These are phyloP conservation scores for Lojkania enalia DNA, from an alignment of 2,329 filamentous ascomycete species.

Conservation along the genomic window DNA sequence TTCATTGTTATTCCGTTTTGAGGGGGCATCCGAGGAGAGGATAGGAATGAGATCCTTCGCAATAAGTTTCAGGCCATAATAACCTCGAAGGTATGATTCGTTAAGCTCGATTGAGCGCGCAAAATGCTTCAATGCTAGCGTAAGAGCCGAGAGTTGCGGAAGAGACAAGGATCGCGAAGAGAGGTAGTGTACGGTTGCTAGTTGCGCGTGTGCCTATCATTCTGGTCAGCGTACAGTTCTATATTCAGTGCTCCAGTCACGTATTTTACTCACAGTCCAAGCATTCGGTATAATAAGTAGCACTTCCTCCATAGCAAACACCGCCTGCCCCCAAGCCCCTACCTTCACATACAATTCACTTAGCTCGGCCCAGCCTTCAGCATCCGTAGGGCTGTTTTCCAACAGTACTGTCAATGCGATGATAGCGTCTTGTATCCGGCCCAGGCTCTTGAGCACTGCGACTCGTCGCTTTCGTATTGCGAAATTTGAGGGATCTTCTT, in stretches of 20 bases:
- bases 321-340: slow-evolving; percentile 77
- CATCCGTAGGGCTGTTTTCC: slow-evolving; percentile 83
- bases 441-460: slow-evolving; percentile 75
- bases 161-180: slow-evolving; percentile 46
- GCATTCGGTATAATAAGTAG: slow-evolving; percentile 84
- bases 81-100: slow-evolving; percentile 87
- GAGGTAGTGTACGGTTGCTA: slow-evolving; percentile 83
- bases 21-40: slow-evolving; percentile 34
- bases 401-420: slow-evolving; percentile 73
- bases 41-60: slow-evolving; percentile 39
- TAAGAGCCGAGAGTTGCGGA: slow-evolving; percentile 51
- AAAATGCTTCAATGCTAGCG: slow-evolving; percentile 80
- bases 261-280: slow-evolving; percentile 77
- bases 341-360: slow-evolving; percentile 82
- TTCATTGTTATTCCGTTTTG: slow-evolving; percentile 31
- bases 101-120: slow-evolving; percentile 91
- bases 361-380: slow-evolving; percentile 91
- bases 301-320: slow-evolving; percentile 89
- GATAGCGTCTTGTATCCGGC: slow-evolving; percentile 72
- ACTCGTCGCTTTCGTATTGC: slow-evolving; percentile 83
- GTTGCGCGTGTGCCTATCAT: slow-evolving; percentile 75
- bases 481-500: slow-evolving; percentile 76
- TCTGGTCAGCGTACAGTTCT: neutral
- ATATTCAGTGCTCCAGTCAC: neutral
- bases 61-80: slow-evolving; percentile 86